Evolutionary conservation across 768 basidiomycete genomes (phyloP), one percentile per base, ranked within the genome.

Genomic region (Brasilioporus rufonigricans): DNA sequence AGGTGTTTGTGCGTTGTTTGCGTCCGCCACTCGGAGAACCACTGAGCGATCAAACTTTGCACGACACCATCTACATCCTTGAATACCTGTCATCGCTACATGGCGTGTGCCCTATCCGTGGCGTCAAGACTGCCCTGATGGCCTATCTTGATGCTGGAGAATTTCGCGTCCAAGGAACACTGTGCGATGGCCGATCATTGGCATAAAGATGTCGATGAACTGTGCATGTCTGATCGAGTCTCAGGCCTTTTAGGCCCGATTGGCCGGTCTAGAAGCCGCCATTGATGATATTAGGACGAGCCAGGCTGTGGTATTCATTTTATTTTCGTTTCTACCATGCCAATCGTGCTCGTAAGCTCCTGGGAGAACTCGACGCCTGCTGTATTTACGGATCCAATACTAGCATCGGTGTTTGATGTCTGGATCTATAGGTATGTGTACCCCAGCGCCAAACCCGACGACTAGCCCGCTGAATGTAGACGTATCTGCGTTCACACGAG

Each of bases 61-160:
- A n/a, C n/a, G n/a, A n/a, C n/a, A n/a, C n/a, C n/a, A n/a, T n/a
- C n/a, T n/a, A n/a, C n/a, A 6, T 19, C 31, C 18, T 41, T 32
- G 56, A 27, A 21, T 35, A 50, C 44, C 44, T 16, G 31, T 18
- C 56, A 50, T 40, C 36, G 48, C 4, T 33, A 16, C 55, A 50
- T 1, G 29, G 36, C 23, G 23, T 16, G 9, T 41, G n/a, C n/a
- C n/a, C 19, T 5, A 45, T 12, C 58, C 43, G n/a, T n/a, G n/a
- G 45, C 47, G 52, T 32, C 36, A 35, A 32, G 52, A 40, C 59
- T 58, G 60, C 41, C 60, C 18, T 53, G 45, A 50, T 41, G 38
- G 18, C 39, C 12, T 36, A 27, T 48, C 31, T 23, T 48, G 50
- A 39, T 39, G 41, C 7, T n/a, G n/a, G n/a, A n/a, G n/a, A n/a